Base-by-base conservation (phyloP, 805 yeast species). In the Yarrowia sp. region DNA sequence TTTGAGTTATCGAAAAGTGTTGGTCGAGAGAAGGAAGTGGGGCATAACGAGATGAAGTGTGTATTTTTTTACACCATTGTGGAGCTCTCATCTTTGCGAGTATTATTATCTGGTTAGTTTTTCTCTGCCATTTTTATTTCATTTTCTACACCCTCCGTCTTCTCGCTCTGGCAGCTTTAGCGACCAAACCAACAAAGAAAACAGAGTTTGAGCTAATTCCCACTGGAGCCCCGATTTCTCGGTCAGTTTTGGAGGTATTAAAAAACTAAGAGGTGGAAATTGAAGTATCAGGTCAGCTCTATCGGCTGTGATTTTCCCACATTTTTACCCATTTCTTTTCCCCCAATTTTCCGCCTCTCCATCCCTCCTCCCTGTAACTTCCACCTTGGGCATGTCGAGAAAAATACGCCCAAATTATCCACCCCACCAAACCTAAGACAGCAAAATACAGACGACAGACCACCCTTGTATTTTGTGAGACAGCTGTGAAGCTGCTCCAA, bases 331-430 rank as follows among this genome's bases (percentile, higher is more conserved):
- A 4, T 12, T 11, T 10, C 9, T 26, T 11, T 10, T 28, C 3
- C 2, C 35, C 17, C 10, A 7, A 30, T 26, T 30, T 48, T 32
- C 14, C 17, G 8, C 12, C 5, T 11, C 48, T 12, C n/a, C 16
- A 19, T 7, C 33, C 49, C 11, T 16, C n/a, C 49, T 24, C 48
- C 32, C 32, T 44, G 51, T 33, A 44, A n/a, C 51, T 17, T 17
- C 52, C 52, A 4, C 33, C 51, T 44, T 44, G 51, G 52, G 52
- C 52, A 48, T 48, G 54, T 32, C 54, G 54, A 46, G 24, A 32
- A 48, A 26, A 48, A 32, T 32, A 48, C 54, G 54, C 38, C 54
- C 54, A 48, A 48, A 48, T 30, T 48, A 48, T 48, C 54, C 54
- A 46, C 52, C 52, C 54, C 54, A 48, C 54, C 54, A 48, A 48